Evolutionary conservation across 1,284 basidiomycete species (phyloP).

Genomic region (Apiotrichum veenhuisii): DNA sequence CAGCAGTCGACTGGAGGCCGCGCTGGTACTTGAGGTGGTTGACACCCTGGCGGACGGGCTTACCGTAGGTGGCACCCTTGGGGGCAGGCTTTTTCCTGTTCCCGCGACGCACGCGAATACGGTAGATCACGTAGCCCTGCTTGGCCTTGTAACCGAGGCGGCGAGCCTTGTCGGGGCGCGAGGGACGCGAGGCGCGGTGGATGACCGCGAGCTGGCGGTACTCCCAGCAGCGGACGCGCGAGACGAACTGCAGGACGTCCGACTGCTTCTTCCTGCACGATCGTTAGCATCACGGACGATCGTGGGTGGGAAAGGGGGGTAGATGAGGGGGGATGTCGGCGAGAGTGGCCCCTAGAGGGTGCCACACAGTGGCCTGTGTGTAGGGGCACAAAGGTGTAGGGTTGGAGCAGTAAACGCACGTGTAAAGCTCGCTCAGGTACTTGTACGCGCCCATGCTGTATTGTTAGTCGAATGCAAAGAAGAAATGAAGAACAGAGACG

Average conservation of each 20-base stretch:
- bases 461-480: too few relatives aligned
- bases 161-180: conserved; percentile 98
- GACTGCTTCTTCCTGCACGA: conserved; percentile 38
- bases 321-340: too few relatives aligned
- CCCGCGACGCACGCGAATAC: conserved; percentile 93
- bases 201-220: conserved; percentile 97
- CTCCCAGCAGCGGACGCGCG: conserved; percentile 99
- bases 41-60: conserved; percentile 99
- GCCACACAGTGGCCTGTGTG: too few relatives aligned
- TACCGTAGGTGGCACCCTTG: conserved; percentile 95
- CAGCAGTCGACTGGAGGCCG: conserved; percentile 85
- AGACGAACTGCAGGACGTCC: conserved; percentile 96
- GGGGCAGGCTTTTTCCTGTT: conserved; percentile 99
- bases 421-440: conserved; percentile 70
- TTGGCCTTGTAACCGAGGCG: conserved; percentile 99
- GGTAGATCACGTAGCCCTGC: conserved; percentile 98
- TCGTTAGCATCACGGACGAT: too few relatives aligned
- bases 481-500: background rate
- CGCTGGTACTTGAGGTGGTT: conserved; percentile 99
- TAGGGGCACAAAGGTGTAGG: too few relatives aligned
- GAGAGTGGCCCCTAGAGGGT: too few relatives aligned
- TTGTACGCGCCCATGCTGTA: conserved; percentile 68
- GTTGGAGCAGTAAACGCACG: conserved; percentile 9
- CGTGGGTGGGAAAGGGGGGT: too few relatives aligned
- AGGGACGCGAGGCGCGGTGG: conserved; percentile 95